Evolutionary conservation across 2,329 filamentous ascomycete species (phyloP).

Genomic region (Aspergillus calidoustus): DNA sequence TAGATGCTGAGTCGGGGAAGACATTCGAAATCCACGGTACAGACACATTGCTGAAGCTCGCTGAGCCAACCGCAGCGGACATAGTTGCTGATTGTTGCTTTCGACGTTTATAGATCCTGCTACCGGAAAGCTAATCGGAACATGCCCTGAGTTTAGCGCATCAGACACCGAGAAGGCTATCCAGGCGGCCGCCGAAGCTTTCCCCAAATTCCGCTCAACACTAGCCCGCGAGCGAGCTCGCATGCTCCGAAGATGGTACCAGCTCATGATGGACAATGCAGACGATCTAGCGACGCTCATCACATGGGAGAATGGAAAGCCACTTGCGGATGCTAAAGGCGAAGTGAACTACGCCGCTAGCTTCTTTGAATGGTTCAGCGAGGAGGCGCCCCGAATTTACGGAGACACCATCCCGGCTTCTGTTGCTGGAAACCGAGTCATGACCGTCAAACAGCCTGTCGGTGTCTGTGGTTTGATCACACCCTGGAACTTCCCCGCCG

Average conservation of each 20-base stretch:
- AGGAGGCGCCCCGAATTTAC: conserved; percentile 62
- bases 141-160: conserved; percentile 77
- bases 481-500: conserved; percentile 67
- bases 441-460: conserved; percentile 68
- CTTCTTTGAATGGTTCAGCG: conserved; percentile 68
- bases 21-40: conserved; percentile 84
- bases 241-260: conserved; percentile 69
- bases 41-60: conserved; percentile 5
- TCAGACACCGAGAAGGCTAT: conserved; percentile 83
- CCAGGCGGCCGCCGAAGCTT: conserved; percentile 75
- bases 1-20: conserved; percentile 81
- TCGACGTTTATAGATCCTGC: conserved; percentile 68
- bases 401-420: conserved; percentile 67
- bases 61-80: not conserved
- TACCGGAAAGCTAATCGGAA: conserved; percentile 78
- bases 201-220: conserved; percentile 64
- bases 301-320: conserved; percentile 73
- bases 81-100: not conserved
- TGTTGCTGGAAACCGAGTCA: conserved; percentile 63
- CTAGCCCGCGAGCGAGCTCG: conserved; percentile 64
- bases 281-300: conserved; percentile 69
- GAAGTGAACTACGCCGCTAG: conserved; percentile 63
- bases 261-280: conserved; percentile 67
- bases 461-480: conserved; percentile 71
- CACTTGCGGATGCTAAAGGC: conserved; percentile 63